A percentile compares a stretch with the other conserved stretches of the same genome.
phyloP scores from a whole-genome alignment of 768 basidiomycete genomes.

The Termitomyces titanicus region DNA sequence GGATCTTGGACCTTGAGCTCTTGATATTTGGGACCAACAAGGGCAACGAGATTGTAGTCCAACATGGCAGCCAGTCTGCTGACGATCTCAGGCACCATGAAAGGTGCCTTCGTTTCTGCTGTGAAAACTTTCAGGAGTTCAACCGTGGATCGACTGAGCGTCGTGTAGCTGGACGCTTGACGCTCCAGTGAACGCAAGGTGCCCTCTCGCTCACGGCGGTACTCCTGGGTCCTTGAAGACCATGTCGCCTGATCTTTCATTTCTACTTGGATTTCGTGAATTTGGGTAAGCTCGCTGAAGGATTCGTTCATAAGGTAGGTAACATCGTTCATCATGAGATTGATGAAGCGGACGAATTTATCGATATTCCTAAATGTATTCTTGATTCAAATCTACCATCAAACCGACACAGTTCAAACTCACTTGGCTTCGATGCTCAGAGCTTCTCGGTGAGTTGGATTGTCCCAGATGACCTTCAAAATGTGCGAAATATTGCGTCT shows the following conservation, averaged over 20 bases:
- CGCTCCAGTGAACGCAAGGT: slow-evolving; percentile 79
- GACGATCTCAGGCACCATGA: slow-evolving; percentile 96
- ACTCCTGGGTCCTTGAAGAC: slow-evolving; percentile 58
- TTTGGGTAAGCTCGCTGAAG: slow-evolving; percentile 82
- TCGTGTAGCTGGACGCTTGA: slow-evolving; percentile 82
- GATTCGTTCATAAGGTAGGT: slow-evolving; percentile 98
- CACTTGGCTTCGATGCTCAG: slow-evolving; percentile 79
- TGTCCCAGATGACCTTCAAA: slow-evolving; percentile 89
- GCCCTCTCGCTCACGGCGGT: slow-evolving; percentile 82
- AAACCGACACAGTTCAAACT: slow-evolving; percentile 4
- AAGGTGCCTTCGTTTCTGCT: slow-evolving; percentile 85
- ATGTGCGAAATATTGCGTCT: slow-evolving; percentile 87
- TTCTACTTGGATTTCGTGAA: slow-evolving; percentile 80
- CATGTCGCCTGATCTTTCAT: slow-evolving; percentile 77
- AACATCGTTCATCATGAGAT: slow-evolving; percentile 98
- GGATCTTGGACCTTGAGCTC: slow-evolving; percentile 83
- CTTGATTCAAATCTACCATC: not conserved
- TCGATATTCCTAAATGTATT: slow-evolving; percentile 64
- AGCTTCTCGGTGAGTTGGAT: slow-evolving; percentile 83
- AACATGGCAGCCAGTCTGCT: slow-evolving; percentile 94
- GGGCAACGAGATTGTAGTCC: slow-evolving; percentile 87
- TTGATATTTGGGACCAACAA: slow-evolving; percentile 86
- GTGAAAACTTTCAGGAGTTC: slow-evolving; percentile 90
- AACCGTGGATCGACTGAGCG: slow-evolving; percentile 86
- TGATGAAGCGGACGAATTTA: slow-evolving; percentile 93